phyloP scores from a whole-genome alignment of 805 yeast species.

The Cyberlindnera nakhonratchasimensis region DNA sequence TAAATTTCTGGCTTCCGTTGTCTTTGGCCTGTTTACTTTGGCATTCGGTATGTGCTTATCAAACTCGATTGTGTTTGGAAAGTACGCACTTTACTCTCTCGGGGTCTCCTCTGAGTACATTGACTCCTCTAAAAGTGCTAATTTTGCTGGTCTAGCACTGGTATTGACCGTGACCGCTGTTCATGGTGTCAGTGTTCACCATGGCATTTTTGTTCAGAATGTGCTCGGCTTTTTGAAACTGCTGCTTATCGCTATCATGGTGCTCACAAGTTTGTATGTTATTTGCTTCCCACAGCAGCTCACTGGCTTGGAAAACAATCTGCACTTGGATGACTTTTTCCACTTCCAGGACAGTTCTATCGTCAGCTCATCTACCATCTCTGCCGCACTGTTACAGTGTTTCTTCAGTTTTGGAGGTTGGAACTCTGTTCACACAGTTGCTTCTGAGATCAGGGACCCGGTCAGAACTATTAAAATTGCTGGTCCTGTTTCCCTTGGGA shows the following conservation, averaged over 20 bases:
- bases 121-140: slow-evolving; percentile 31
- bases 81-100: slow-evolving; percentile 47
- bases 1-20: slow-evolving; percentile 47
- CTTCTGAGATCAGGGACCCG: slow-evolving; percentile 61
- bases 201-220: slow-evolving; percentile 62
- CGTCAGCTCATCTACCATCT: slow-evolving; percentile 43
- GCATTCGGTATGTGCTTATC: slow-evolving; percentile 54
- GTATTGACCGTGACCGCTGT: slow-evolving; percentile 37
- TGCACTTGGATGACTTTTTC: slow-evolving; percentile 28
- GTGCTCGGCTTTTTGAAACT: slow-evolving; percentile 60
- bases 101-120: slow-evolving; percentile 37
- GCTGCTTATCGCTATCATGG: slow-evolving; percentile 48
- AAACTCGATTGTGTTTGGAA: slow-evolving; percentile 59
- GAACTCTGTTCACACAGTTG: slow-evolving; percentile 57
- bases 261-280: slow-evolving; percentile 56
- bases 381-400: slow-evolving; percentile 55
- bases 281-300: slow-evolving; percentile 41
- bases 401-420: slow-evolving; percentile 62
- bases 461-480: slow-evolving; percentile 54
- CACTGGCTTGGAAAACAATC: slow-evolving; percentile 41
- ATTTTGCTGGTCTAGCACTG: slow-evolving; percentile 38
- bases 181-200: slow-evolving; percentile 57
- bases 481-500: slow-evolving; percentile 50
- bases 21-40: slow-evolving; percentile 46
- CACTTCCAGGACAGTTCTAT: slow-evolving; percentile 29